phyloP scores from a whole-genome alignment of 306 rosid species.

The Prosopis cineraria region DNA sequence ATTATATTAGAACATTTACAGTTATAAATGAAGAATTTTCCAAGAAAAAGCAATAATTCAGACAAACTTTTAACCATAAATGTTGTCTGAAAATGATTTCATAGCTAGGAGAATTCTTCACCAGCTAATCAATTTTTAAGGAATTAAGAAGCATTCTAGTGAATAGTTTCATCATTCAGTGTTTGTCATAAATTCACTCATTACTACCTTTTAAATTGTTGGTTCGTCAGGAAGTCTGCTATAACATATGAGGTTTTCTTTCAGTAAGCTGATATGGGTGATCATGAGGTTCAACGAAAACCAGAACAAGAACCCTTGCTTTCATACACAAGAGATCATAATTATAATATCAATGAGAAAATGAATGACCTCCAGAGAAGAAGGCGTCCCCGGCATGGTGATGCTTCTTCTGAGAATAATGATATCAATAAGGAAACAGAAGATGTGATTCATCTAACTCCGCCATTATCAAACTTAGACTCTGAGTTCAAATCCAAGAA shows the following conservation, averaged over 20 bases:
- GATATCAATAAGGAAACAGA: conserved; percentile 28
- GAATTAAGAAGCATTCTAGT: neutral
- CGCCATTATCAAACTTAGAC: neutral
- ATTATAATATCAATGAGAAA: conserved; percentile 41
- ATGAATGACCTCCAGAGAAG: conserved; percentile 50
- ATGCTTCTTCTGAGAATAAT: conserved; percentile 9
- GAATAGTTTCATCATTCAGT: neutral
- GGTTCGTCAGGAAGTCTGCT: conserved; percentile 21
- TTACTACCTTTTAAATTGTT: neutral
- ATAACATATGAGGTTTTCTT: conserved; percentile 13
- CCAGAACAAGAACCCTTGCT: conserved; percentile 44
- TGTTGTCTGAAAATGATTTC: neutral
- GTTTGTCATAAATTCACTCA: neutral
- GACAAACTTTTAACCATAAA: neutral
- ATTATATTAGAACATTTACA: neutral
- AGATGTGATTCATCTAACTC: conserved; percentile 24
- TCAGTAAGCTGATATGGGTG: conserved; percentile 52
- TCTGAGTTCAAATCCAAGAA: conserved; percentile 41
- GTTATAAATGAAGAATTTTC: neutral
- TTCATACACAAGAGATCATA: conserved; percentile 40
- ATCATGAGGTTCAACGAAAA: conserved; percentile 48
- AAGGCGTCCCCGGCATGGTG: conserved; percentile 36
- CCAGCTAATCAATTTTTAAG: neutral
- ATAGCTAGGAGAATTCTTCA: neutral
- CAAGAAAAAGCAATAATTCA: neutral